Evolutionary conservation across 352 stramenopile species (phyloP).

Genomic region (Globisporangium polare): DNA sequence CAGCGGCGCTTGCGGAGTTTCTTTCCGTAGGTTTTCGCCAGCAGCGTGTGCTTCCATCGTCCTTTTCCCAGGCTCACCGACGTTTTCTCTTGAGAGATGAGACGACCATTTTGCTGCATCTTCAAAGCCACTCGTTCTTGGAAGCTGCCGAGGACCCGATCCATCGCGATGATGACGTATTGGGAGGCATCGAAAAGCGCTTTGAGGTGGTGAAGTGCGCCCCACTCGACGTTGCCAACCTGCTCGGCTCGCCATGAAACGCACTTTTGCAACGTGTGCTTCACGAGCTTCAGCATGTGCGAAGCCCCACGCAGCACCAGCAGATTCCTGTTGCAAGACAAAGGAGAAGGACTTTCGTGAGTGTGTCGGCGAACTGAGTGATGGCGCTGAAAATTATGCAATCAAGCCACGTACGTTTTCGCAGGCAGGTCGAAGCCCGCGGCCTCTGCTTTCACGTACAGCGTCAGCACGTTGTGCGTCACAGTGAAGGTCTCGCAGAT

Average conservation of each 20-base stretch:
- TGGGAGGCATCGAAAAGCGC: slow-evolving; percentile 34
- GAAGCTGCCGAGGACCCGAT: slow-evolving; percentile 37
- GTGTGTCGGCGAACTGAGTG: not conserved
- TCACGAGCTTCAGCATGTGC: slow-evolving; percentile 33
- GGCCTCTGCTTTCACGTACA: slow-evolving; percentile 49
- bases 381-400: not conserved
- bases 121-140: slow-evolving; percentile 65
- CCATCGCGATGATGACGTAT: slow-evolving; percentile 32
- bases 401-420: slow-evolving; percentile 27
- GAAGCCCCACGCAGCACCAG: slow-evolving; percentile 34
- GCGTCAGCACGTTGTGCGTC: slow-evolving; percentile 32
- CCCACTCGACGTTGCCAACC: slow-evolving; percentile 22
- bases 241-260: slow-evolving; percentile 45
- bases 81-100: slow-evolving; percentile 13
- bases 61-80: not conserved
- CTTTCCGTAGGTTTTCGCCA: slow-evolving; percentile 52
- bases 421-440: slow-evolving; percentile 48
- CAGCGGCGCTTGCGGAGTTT: slow-evolving; percentile 52
- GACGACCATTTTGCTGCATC: slow-evolving; percentile 40
- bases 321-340: slow-evolving; percentile 23
- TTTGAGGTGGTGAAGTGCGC: slow-evolving; percentile 41
- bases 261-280: slow-evolving; percentile 34
- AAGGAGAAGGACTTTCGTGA: not conserved
- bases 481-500: slow-evolving; percentile 36
- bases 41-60: slow-evolving; percentile 48